Evolutionary conservation across 2,329 filamentous ascomycete genomes (phyloP), one percentile per base, ranked within the genome.

Genomic region (Blastomyces emzantsi): DNA sequence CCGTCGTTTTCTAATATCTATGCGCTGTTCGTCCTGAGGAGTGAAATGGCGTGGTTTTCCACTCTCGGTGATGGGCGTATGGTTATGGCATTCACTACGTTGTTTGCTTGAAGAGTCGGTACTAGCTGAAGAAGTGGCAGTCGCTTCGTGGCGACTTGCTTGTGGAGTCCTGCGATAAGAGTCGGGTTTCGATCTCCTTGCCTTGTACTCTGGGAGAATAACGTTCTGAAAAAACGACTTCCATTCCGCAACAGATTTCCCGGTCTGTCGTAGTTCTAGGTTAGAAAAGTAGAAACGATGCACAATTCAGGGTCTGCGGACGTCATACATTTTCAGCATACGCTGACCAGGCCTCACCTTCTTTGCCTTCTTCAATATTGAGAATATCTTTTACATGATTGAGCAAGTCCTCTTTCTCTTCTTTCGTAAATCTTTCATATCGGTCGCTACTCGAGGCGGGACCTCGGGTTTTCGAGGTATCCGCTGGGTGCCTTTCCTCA

Each of bases 331-430:
- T 64, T 47, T 66, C 54, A 9, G 69, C 72, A 63, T 69, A 68
- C 25, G 64, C 60, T n/a, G 51, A 43, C 72, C 72, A 74, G 17
- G 66, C 66, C 22, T 68, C 65, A 36, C 67, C 60, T 25, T 68
- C 66, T 15, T 55, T 60, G 25, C 63, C 57, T 3, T 68, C 64
- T 22, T 63, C 61, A 17, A 72, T 56, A 19, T 69, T 61, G 25
- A 68, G 39, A 28, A 73, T 68, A 36, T 67, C 49, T 19, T 69
- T 64, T 1, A 69, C 71, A 36, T 65, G 54, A 25, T 63, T 55
- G 60, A 71, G 70, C 28, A 74, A 66, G 8, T 63, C 55, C 36
- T 67, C 51, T 51, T 62, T 67, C 41, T 73, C 71, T 13, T 67
- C 62, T 25, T 64, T 56, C 2, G 66, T 66, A 43, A 73, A 73